Percentiles rank a stretch among this genome's conserved stretches.
These are phyloP conservation scores for Geoglossum cookeanum DNA, from an alignment of 2,329 filamentous ascomycete species.

Conservation along the genomic window DNA sequence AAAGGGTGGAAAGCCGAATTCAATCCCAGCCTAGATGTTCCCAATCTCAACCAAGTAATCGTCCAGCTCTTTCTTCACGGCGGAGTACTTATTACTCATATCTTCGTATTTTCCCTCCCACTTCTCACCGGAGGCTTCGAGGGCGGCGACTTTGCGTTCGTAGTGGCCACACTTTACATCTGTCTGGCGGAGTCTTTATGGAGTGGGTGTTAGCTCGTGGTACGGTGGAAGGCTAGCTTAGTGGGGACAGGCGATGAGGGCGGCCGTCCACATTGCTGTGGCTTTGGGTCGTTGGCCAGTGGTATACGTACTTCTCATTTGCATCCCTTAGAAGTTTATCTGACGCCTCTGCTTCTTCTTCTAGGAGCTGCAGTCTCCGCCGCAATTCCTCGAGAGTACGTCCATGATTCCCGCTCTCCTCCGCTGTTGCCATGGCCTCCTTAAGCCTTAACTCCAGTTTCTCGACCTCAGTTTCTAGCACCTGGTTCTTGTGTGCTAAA, in stretches of 20 bases:
- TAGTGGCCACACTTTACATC: slow-evolving; percentile 98
- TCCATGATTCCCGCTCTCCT: slow-evolving; percentile 63
- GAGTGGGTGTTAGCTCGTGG: slow-evolving; percentile 2
- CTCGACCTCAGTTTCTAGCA: slow-evolving; percentile 80
- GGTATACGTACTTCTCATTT: slow-evolving; percentile 80
- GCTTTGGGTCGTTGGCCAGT: not conserved
- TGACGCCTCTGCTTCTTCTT: slow-evolving; percentile 93
- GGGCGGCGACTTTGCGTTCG: slow-evolving; percentile 96
- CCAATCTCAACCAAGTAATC: slow-evolving; percentile 81
- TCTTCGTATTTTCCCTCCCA: slow-evolving; percentile 98
- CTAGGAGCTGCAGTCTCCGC: slow-evolving; percentile 83
- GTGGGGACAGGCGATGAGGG: not conserved
- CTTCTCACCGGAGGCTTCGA: slow-evolving; percentile 77
- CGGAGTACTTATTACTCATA: slow-evolving; percentile 74
- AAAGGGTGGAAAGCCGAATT: not conserved
- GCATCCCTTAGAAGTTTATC: slow-evolving; percentile 93
- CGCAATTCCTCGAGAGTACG: slow-evolving; percentile 83
- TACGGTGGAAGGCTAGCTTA: not conserved
- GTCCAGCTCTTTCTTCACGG: slow-evolving; percentile 75
- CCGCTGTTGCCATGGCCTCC: slow-evolving; percentile 72
- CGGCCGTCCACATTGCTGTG: too few species aligned
- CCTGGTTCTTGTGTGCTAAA: slow-evolving; percentile 81
- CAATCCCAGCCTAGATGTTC: slow-evolving; percentile 49
- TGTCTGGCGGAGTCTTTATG: slow-evolving; percentile 76
- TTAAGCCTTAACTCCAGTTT: slow-evolving; percentile 72